Conservation (phyloP, 192 early-diverging fungal species). For the Linnemannia exigua region DNA sequence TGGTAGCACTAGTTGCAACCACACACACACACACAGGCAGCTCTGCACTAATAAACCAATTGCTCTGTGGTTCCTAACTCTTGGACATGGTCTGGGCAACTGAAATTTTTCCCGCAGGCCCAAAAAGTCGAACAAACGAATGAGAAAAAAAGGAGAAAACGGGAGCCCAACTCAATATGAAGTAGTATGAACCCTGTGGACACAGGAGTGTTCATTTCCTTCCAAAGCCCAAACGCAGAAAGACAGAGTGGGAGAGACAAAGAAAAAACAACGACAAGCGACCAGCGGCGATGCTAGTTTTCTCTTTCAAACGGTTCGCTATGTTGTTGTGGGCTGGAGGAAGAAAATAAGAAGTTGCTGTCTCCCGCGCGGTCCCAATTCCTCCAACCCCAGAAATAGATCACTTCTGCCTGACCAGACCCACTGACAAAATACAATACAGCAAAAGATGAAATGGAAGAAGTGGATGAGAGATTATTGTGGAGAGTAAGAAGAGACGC, state of each 20-base stretch:
- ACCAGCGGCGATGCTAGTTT: background rate
- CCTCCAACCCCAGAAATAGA: background rate
- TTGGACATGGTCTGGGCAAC: constrained; percentile 5
- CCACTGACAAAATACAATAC: background rate
- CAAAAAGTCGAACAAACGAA: constrained; percentile 4
- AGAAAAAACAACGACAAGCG: background rate
- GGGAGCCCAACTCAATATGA: constrained; percentile 6
- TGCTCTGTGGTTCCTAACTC: background rate
- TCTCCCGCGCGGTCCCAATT: background rate
- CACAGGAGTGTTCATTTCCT: background rate
- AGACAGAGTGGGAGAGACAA: background rate
- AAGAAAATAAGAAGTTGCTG: background rate
- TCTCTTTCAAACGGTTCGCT: background rate
- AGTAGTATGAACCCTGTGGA: constrained; percentile 8
- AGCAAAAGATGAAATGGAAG: background rate
- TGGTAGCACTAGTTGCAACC: background rate
- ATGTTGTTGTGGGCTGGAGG: background rate
- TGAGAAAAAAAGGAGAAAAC: background rate
- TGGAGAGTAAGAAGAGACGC: background rate
- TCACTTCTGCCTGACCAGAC: background rate
- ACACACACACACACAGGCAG: background rate
- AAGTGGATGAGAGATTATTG: background rate
- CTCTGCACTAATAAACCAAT: background rate
- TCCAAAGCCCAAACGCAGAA: background rate
- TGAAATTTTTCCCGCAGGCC: background rate